Conservation (phyloP, 345 rosid genomes). For the Bruguiera sexangula region DNA sequence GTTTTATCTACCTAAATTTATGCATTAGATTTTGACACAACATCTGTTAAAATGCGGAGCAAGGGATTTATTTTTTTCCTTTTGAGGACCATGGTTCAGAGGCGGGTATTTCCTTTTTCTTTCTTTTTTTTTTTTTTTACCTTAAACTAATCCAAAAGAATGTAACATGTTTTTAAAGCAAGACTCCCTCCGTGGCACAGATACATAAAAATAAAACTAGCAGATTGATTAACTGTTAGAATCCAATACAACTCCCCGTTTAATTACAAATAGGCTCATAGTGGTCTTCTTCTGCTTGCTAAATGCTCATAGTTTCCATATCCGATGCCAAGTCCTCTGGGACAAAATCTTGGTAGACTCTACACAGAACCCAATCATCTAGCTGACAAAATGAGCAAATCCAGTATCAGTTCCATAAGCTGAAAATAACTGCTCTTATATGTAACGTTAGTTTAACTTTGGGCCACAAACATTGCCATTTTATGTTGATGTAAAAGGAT, state of each 20-base stretch:
- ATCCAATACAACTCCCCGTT: too few relatives aligned
- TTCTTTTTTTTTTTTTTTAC: not conserved
- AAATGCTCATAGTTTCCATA: conserved; percentile 5
- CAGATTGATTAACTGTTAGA: too few relatives aligned
- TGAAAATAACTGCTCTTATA: not conserved
- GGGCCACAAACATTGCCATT: not conserved
- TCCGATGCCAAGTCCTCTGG: conserved; percentile 7
- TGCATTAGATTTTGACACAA: too few relatives aligned
- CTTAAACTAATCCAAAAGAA: not conserved
- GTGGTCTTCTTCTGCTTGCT: not conserved
- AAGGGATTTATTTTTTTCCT: too few relatives aligned
- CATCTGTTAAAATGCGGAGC: too few relatives aligned
- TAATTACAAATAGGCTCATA: too few relatives aligned
- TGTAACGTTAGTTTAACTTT: not conserved
- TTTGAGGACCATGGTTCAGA: too few relatives aligned
- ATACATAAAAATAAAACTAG: too few relatives aligned
- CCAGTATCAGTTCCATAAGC: not conserved
- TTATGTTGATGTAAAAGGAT: not conserved
- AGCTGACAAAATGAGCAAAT: not conserved
- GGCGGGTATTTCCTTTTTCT: too few relatives aligned
- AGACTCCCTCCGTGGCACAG: too few relatives aligned
- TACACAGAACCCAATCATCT: conserved; percentile 9
- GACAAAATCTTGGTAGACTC: conserved; percentile 8
- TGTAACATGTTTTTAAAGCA: too few relatives aligned
- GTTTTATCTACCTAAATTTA: too few relatives aligned